Evolutionary conservation across 1,139 yeast genomes (phyloP), one percentile per base, ranked within the genome.

Genomic region (Lodderomyces orthopsilosis): DNA sequence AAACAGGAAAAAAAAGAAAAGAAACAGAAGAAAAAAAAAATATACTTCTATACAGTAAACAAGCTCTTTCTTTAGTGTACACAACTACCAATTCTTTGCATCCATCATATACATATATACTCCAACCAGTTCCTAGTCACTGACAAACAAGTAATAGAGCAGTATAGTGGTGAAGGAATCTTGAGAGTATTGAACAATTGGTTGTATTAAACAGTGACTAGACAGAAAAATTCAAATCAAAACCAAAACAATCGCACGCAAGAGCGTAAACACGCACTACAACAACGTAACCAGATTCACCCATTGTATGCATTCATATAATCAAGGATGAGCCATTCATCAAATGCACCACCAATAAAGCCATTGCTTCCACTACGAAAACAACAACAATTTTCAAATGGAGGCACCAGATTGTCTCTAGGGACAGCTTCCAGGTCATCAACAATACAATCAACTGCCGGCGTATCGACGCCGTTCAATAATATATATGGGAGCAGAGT

Each of bases 361-460:
- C 39, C 38, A 26, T n/a, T 30, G 18, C 19, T 40, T 8, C 28
- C 39, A 35, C 42, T 40, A 40, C 38, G 42, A 35, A 40, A 35
- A 26, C 42, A 39, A 18, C 41, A 39, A 23, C 41, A 30, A 14
- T 33, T 22, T 23, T 8, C 37, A 6, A 35, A 35, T 35, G 37
- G 37, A 2, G 37, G 37, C 6, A 22, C 28, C 7, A 22, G 37
- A 9, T 22, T 35, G 19, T 35, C 37, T 7, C 19, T 35, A 35
- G 37, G 37, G 19, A 22, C 28, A 26, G 22, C 35, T 14, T 26
- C 35, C 2, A 37, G 40, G 12, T 26, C 34, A 26, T 37, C 40
- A 19, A 38, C 34, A 14, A 17, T 21, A 13, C 35, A 38, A 30
- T 30, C 34, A 15, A 30, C 34, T 2, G 34, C 19, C 4, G 34